These are phyloP conservation scores for Neonectria faginata DNA, from an alignment of 2,329 filamentous ascomycete genomes.

Conservation along the genomic window DNA sequence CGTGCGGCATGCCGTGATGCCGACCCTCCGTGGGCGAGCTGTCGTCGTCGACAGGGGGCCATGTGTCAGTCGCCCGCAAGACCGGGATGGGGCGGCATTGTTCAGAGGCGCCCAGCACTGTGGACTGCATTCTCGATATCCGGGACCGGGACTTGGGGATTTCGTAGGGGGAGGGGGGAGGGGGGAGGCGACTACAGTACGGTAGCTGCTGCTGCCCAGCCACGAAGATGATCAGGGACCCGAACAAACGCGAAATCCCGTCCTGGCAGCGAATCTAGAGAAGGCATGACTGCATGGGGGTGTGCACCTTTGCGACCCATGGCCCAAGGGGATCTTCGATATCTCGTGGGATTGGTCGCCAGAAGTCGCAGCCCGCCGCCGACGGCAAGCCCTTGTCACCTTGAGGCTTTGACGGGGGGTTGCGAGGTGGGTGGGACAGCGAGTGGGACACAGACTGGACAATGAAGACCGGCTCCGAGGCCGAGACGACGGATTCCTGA, in stretches of 20 bases:
- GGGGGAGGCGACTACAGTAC: not conserved
- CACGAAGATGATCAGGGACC: constrained; percentile 7
- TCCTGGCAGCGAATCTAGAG: not conserved
- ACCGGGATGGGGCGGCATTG: constrained; percentile 22
- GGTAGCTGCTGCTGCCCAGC: not conserved
- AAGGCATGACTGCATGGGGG: constrained; percentile 12
- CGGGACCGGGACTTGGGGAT: constrained; percentile 2
- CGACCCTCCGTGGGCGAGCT: constrained; percentile 30
- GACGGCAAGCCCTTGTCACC: not conserved
- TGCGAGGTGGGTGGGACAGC: not conserved
- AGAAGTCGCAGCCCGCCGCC: not conserved
- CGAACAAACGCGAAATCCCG: constrained; percentile 8
- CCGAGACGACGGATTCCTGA: not conserved
- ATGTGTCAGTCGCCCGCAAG: constrained; percentile 11
- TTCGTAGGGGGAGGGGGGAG: not conserved
- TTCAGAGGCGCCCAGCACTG: not conserved
- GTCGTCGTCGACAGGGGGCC: constrained; percentile 7
- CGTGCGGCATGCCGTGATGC: constrained; percentile 27
- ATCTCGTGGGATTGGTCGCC: not conserved
- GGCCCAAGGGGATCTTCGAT: constrained; percentile 10
- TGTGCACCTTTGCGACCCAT: not conserved
- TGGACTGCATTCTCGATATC: not conserved
- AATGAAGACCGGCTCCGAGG: not conserved
- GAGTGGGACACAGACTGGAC: not conserved
- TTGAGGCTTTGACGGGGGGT: not conserved